Base-by-base conservation (phyloP, 352 stramenopile genomes). In the Pythium myriotylum region DNA sequence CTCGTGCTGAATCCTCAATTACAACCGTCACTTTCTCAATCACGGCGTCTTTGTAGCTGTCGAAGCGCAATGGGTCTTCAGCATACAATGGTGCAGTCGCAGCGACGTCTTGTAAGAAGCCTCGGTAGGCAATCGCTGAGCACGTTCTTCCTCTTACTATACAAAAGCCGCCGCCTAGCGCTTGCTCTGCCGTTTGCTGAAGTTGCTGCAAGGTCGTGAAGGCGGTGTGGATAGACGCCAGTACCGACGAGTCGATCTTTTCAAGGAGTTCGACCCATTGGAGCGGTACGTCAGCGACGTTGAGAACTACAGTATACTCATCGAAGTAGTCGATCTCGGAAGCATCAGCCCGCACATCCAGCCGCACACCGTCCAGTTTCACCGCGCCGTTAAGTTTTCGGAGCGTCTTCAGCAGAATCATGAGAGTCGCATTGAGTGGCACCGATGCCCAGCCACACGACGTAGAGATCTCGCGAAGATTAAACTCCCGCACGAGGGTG, bases 191-290 rank as follows among this genome's bases (percentile, higher is more conserved):
- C 16, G 72, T 66, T 2, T 20, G 26, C 24, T 89, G 67, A 32
- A 89, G 59, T 0, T 41, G 46, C 2, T 40, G 24, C 3, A 89
- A 56, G 29, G 68, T 78, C 13, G 63, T 35, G 20, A 62, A 69
- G 1, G 80, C 72, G 20, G 60, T 50, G 7, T 72, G 70, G 67
- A 89, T 88, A 46, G 74, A 77, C n/a, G 45, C 1, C 4, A 85
- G 52, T 76, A 89, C 85, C 9, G 62, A 48, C 1, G 51, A 55
- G 48, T 89, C 80, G 3, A 89, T 65, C 14, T 58, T 70, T 49
- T 88, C 77, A 3, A 89, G 53, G 24, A 86, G 68, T 62, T 86
- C 71, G n/a, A 88, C 55, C 80, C 80, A 89, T 42, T 89, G 80
- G 4, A 88, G 54, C 2, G 77, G 80, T 8, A 89, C 80, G 54